Conservation (phyloP, 2,329 filamentous ascomycete genomes). For the Phialocephala subalpina region DNA sequence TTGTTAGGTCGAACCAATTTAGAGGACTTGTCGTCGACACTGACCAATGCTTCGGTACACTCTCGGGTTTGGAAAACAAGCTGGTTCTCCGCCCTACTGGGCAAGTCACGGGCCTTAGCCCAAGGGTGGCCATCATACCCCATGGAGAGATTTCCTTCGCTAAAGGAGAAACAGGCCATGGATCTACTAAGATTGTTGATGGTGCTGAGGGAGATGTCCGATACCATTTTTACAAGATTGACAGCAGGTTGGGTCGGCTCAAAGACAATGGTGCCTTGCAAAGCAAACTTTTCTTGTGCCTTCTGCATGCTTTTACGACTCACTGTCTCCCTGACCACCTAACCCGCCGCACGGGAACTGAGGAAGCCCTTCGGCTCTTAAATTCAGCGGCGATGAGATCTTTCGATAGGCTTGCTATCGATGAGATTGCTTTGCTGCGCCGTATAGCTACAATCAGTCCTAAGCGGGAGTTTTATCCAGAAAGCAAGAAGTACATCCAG, state of each 20-base stretch:
- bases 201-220: not conserved
- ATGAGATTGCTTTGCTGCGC: constrained; percentile 47
- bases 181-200: constrained; percentile 47
- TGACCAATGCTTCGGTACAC: constrained; percentile 53
- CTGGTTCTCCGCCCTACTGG: constrained; percentile 51
- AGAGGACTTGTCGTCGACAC: constrained; percentile 57
- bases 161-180: constrained; percentile 38
- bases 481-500: constrained; percentile 53
- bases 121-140: constrained; percentile 44
- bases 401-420: constrained; percentile 48
- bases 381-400: constrained; percentile 57
- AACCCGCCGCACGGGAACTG: constrained; percentile 56
- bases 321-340: constrained; percentile 48
- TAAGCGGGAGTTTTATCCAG: constrained; percentile 51
- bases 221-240: constrained; percentile 55
- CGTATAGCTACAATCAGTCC: constrained; percentile 47
- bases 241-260: constrained; percentile 57
- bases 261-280: constrained; percentile 57
- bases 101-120: no score
- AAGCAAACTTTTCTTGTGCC: constrained; percentile 59
- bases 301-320: constrained; percentile 63
- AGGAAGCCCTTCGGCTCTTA: constrained; percentile 59
- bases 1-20: constrained; percentile 56
- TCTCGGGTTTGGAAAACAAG: constrained; percentile 58
- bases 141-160: constrained; percentile 43